Conservation (phyloP, 225 moss, liverwort and hornwort genomes). For the Ulota crispa region DNA sequence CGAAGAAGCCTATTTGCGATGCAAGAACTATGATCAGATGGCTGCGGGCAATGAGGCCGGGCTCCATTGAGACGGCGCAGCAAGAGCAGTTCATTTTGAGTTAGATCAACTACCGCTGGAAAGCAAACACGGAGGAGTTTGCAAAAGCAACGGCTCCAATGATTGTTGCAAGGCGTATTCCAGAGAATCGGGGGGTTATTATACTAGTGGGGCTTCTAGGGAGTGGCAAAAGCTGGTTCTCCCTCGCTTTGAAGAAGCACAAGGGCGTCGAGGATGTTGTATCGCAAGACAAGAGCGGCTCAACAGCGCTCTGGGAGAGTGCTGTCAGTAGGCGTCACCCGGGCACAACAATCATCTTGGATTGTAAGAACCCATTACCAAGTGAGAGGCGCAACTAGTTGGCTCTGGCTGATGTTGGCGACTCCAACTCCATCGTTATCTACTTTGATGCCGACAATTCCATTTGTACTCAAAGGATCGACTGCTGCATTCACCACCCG, state of each 20-base stretch:
- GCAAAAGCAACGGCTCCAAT: constrained; percentile 21
- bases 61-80: constrained; percentile 58
- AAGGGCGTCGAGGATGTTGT: constrained; percentile 38
- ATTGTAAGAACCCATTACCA: constrained; percentile 61
- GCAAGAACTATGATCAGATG: constrained; percentile 49
- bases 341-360: constrained; percentile 45
- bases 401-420: constrained; percentile 29
- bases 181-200: constrained; percentile 18
- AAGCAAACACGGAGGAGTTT: constrained; percentile 24
- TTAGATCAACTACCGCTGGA: constrained; percentile 77
- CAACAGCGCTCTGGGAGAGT: constrained; percentile 40
- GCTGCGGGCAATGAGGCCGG: constrained; percentile 55
- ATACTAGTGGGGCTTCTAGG: constrained; percentile 56
- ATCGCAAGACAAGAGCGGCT: constrained; percentile 72
- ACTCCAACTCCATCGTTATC: constrained; percentile 36
- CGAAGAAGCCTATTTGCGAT: constrained; percentile 39
- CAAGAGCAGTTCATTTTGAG: constrained; percentile 62
- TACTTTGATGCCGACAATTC: constrained; percentile 53
- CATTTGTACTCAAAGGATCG: constrained; percentile 59
- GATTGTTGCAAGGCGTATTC: constrained; percentile 36
- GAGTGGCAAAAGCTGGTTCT: constrained; percentile 64
- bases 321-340: constrained; percentile 42
- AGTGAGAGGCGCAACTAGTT: constrained; percentile 59
- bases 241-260: constrained; percentile 38
- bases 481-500: constrained; percentile 60